These are phyloP conservation scores for Diplodia sapinea DNA, from an alignment of 2,329 filamentous ascomycete species.

Conservation along the genomic window DNA sequence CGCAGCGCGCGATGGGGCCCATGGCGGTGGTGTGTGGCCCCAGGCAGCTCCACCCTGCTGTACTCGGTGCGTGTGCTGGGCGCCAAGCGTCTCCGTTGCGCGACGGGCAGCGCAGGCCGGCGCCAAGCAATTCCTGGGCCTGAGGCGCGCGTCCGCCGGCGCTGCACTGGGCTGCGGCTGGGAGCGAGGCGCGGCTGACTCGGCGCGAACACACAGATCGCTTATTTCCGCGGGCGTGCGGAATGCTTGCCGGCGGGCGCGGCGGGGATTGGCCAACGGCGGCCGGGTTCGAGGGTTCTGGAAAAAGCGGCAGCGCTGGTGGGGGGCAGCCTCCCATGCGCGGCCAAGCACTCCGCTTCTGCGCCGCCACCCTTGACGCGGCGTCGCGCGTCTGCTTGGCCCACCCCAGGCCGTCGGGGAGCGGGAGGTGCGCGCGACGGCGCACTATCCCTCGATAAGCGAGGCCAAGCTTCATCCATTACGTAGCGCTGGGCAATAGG, in stretches of 20 bases:
- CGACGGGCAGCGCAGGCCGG: constrained; percentile 7
- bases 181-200: constrained; percentile 16
- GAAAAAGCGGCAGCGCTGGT: constrained; percentile 23
- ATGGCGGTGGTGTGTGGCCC: constrained; percentile 7
- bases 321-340: constrained; percentile 19
- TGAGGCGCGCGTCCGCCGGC: constrained; percentile 16
- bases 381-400: constrained; percentile 9
- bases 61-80: constrained; percentile 8
- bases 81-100: constrained; percentile 21
- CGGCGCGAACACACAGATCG: constrained; percentile 28
- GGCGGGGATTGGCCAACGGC: constrained; percentile 9
- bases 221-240: constrained; percentile 24
- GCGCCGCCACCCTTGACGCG: constrained; percentile 14
- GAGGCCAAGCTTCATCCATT: constrained; percentile 29
- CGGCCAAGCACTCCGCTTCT: constrained; percentile 26
- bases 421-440: constrained; percentile 22
- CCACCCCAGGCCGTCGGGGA: constrained; percentile 26
- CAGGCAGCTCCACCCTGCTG: constrained; percentile 26
- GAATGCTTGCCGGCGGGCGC: constrained; percentile 3
- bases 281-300: constrained; percentile 25
- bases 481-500: constrained; percentile 25
- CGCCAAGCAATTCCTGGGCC: constrained; percentile 11
- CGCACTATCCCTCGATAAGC: constrained; percentile 29
- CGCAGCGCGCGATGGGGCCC: constrained; percentile 20
- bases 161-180: constrained; percentile 4